Evolutionary conservation across 257 asterid species (phyloP).

Genomic region (Petrea volubilis): DNA sequence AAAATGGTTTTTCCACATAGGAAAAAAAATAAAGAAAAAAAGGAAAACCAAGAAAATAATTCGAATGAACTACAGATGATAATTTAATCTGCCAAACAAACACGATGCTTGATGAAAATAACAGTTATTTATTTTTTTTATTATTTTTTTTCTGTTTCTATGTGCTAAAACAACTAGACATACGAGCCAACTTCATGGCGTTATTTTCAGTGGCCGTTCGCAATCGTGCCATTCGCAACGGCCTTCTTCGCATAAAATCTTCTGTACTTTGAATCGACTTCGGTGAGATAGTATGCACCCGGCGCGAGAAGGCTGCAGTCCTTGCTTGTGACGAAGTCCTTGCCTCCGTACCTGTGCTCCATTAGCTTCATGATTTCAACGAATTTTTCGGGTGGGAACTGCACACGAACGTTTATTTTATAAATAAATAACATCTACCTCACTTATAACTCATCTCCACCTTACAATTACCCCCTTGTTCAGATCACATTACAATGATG

Average conservation of each 20-base stretch:
- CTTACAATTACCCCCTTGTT: too few relatives aligned
- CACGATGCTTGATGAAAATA: slow-evolving; percentile 24
- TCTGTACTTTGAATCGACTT: slow-evolving; percentile 88
- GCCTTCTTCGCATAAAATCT: slow-evolving; percentile 82
- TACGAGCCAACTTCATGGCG: slow-evolving; percentile 28
- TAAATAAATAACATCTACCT: too few relatives aligned
- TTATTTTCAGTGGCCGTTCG: slow-evolving; percentile 71
- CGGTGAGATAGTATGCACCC: slow-evolving; percentile 86
- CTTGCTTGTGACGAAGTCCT: slow-evolving; percentile 77
- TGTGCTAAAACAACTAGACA: slow-evolving; percentile 32
- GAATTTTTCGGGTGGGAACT: slow-evolving; percentile 86
- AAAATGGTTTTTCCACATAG: slow-evolving; percentile 2
- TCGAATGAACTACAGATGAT: slow-evolving; percentile 21
- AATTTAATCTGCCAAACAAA: slow-evolving; percentile 28
- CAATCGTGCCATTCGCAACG: slow-evolving; percentile 47
- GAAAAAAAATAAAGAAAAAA: not conserved
- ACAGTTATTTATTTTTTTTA: too few relatives aligned
- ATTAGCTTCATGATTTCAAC: slow-evolving; percentile 80
- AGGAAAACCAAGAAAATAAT: not conserved
- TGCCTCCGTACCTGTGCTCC: slow-evolving; percentile 97
- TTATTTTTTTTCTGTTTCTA: too few relatives aligned
- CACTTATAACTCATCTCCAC: too few relatives aligned
- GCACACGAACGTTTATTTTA: too few relatives aligned
- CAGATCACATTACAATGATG: too few relatives aligned
- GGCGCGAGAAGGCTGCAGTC: slow-evolving; percentile 84